Conservation (phyloP, 2,329 filamentous ascomycete species). For the Diaporthe ilicicola region DNA sequence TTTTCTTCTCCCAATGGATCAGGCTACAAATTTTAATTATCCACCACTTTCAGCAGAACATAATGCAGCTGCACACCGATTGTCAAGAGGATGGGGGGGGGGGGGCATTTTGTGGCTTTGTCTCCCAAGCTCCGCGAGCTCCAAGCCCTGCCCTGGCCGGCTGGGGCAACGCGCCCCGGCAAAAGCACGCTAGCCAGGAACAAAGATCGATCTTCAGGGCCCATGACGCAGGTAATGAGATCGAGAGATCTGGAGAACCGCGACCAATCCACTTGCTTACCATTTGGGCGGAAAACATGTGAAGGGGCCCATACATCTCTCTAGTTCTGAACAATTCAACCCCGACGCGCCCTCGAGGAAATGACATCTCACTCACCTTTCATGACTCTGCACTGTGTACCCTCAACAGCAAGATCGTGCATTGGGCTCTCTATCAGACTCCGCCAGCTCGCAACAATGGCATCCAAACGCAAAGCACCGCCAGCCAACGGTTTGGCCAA, state of each 20-base stretch:
- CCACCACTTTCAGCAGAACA: no score
- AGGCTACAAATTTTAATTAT: no score
- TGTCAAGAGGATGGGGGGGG: no score
- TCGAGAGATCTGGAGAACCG: constrained; percentile 23
- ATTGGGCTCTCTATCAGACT: background rate
- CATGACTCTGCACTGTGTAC: background rate
- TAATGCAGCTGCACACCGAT: no score
- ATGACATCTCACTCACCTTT: background rate
- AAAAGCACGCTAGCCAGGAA: constrained; percentile 21
- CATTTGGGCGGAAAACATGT: background rate
- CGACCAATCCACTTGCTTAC: background rate
- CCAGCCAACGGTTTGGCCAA: background rate
- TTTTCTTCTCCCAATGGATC: no score
- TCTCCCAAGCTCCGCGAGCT: no score
- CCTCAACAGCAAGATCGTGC: background rate
- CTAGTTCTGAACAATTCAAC: background rate
- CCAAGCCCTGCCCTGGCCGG: background rate
- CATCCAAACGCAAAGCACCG: constrained; percentile 35
- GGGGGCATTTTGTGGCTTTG: no score
- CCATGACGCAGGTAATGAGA: constrained; percentile 28
- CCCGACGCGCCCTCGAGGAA: no score
- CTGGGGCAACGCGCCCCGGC: background rate
- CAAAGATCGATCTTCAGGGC: constrained; percentile 29
- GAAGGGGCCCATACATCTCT: background rate
- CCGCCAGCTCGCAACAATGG: constrained; percentile 13